phyloP scores from a whole-genome alignment of 768 basidiomycete species.

The Rhizopogon vinicolor region DNA sequence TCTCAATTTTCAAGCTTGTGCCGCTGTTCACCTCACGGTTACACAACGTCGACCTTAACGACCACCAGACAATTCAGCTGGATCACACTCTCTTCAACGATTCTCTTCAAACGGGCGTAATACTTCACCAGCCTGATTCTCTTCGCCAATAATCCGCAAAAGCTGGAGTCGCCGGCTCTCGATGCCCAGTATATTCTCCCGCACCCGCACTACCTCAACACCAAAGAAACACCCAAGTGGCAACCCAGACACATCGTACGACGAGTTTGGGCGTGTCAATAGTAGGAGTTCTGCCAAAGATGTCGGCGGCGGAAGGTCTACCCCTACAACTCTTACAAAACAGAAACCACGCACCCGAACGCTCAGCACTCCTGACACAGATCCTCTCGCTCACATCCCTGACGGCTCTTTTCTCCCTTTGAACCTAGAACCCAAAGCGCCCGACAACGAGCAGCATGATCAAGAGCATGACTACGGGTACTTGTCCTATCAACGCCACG shows the following conservation, averaged over 20 bases:
- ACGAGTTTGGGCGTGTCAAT: constrained; percentile 64
- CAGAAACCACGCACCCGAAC: constrained; percentile 41
- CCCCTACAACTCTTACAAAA: constrained; percentile 13
- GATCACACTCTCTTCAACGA: background rate
- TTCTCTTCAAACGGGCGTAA: background rate
- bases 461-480: constrained; percentile 62
- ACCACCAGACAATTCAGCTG: background rate
- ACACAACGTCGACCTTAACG: background rate
- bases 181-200: constrained; percentile 77
- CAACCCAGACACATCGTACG: constrained; percentile 27
- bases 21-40: background rate
- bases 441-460: constrained; percentile 33
- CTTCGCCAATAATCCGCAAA: background rate
- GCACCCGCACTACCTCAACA: constrained; percentile 58
- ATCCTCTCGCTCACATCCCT: constrained; percentile 35
- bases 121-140: constrained; percentile 5
- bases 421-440: constrained; percentile 43
- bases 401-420: constrained; percentile 53
- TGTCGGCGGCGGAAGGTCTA: constrained; percentile 16
- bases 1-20: background rate
- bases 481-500: constrained; percentile 66
- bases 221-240: constrained; percentile 32
- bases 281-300: constrained; percentile 39
- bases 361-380: constrained; percentile 30
- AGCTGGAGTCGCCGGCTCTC: constrained; percentile 15